Base-by-base conservation (phyloP, 2,329 filamentous ascomycete genomes). In the Venturia effusa region DNA sequence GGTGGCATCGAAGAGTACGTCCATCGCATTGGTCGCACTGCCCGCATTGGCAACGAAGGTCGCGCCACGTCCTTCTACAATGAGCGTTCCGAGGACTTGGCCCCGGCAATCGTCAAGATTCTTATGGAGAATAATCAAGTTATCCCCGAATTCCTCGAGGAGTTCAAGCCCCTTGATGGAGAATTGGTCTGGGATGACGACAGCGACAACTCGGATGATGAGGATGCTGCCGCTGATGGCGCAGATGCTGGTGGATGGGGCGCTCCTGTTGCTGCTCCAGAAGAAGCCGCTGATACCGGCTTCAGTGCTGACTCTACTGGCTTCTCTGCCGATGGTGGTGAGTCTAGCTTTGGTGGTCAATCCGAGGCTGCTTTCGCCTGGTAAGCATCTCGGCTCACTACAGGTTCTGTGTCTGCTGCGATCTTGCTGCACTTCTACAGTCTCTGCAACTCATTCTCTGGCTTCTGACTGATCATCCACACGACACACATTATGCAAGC, bases 1-100 rank as follows among this genome's bases (percentile, higher is more conserved):
- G 92, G 91, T n/a, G 93, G 92, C 1, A 96, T 97, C 64, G 86
- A 90, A 60, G 94, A 97, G 73, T 99, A 97, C 70, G 86, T 89
- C 32, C 94, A 99, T 72, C 90, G 94, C 15, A 97, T 97, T 72
- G 94, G 94, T 67, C 92, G 94, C 66, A 99, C 94, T 68, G 94
- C 90, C 63, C 90, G 94, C 62, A 97, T 97, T 71, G 94, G 94
- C 2, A 89, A 96, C 68, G 82, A 83, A 55, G 94, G 94, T 22
- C 78, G 92, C 5, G 92, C 94, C 0, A 93, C 89, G 0, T 96
- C 93, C 0, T 93, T 99, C 78, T 97, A 88, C 79, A 90, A 87
- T 32, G 87, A 92, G 0, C 79, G 82, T 0, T 89, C 97, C 69
- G 84, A 88, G 64, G 82, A 87, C 3, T 77, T 97, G 51, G 91